Conservation (phyloP, 106 monocot genomes). For the Ottelia alismoides region DNA sequence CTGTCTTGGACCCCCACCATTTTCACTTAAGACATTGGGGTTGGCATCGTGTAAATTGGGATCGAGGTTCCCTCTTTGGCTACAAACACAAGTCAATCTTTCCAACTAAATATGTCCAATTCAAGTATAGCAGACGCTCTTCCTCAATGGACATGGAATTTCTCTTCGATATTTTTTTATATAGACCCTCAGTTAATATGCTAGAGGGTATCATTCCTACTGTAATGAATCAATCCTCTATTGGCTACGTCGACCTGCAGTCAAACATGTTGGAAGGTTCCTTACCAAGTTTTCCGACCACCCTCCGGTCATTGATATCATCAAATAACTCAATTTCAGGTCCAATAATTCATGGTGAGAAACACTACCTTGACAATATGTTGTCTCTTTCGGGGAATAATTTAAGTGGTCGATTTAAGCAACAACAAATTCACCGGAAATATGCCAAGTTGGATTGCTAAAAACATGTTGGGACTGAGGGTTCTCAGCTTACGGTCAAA, state of each 20-base stretch:
- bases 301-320: neutral
- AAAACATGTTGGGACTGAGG: neutral
- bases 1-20: slow-evolving; percentile 18
- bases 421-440: slow-evolving; percentile 1
- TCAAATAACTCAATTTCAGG: neutral
- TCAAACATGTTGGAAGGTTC: slow-evolving; percentile 1
- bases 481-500: slow-evolving; percentile 1
- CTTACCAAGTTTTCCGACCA: neutral
- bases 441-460: slow-evolving; percentile 3
- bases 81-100: slow-evolving; percentile 12
- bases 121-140: slow-evolving; percentile 3
- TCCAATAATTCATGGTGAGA: neutral
- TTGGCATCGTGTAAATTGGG: neutral
- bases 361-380: neutral
- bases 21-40: neutral
- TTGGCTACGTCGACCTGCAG: neutral
- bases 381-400: neutral
- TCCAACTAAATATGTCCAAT: slow-evolving; percentile 6
- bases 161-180: neutral
- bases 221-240: neutral
- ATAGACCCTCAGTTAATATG: neutral
- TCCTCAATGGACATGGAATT: slow-evolving; percentile 25
- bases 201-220: neutral
- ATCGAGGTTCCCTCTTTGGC: slow-evolving; percentile 7
- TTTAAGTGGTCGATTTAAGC: slow-evolving; percentile 1